phyloP scores from a whole-genome alignment of 2,329 filamentous ascomycete species.

The Fusarium acutatum region DNA sequence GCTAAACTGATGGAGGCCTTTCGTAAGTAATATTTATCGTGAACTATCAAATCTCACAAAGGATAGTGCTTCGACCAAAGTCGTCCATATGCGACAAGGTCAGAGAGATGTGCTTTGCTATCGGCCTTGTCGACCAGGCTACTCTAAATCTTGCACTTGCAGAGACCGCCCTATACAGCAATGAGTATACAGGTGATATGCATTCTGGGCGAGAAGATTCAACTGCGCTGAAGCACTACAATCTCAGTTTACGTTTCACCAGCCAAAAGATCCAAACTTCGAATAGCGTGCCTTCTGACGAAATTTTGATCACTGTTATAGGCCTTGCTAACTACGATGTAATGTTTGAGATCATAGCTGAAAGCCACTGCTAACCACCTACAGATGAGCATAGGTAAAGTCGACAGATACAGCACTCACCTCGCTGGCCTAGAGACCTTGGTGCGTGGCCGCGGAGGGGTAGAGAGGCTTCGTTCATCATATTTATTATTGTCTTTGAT shows the following conservation, averaged over 20 bases:
- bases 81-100: slow-evolving; percentile 2
- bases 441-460: background rate
- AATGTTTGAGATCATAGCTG: background rate
- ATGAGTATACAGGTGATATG: background rate
- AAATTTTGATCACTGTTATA: background rate
- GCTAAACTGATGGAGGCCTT: background rate
- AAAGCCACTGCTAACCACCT: background rate
- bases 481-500: background rate
- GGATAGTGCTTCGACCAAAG: background rate
- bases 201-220: background rate
- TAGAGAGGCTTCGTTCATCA: background rate
- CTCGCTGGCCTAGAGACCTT: background rate
- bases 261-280: background rate
- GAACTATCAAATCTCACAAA: background rate
- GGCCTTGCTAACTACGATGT: slow-evolving; percentile 1
- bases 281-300: background rate
- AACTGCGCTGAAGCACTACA: background rate
- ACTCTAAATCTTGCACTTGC: background rate
- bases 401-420: background rate
- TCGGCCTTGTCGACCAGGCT: background rate
- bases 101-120: slow-evolving; percentile 1
- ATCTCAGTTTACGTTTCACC: background rate
- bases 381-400: background rate
- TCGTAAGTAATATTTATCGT: background rate
- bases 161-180: background rate